Conservation (phyloP, 305 asterid genomes). For the Stenogyne calaminthoides region DNA sequence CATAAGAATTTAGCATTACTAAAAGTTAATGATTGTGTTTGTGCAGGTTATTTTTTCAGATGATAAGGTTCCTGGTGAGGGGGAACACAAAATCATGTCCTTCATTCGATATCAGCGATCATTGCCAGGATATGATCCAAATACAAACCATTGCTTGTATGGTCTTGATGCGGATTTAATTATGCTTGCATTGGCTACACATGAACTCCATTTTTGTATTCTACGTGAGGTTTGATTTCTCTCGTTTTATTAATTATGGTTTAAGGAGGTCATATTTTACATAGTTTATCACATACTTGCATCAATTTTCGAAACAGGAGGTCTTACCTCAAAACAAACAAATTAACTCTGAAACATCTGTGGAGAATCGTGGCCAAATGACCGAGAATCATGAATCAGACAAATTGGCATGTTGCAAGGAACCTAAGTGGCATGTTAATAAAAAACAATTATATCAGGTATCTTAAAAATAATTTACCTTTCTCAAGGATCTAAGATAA, state of each 20-base stretch:
- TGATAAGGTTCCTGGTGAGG: conserved; percentile 69
- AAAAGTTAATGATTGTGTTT: conserved; percentile 9
- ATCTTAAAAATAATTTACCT: background rate
- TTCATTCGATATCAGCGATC: conserved; percentile 55
- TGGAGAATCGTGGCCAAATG: background rate
- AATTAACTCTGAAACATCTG: background rate
- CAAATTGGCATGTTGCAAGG: background rate
- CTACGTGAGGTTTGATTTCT: conserved; percentile 57
- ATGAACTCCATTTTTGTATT: conserved; percentile 58
- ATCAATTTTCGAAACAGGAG: conserved; percentile 12
- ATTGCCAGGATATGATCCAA: conserved; percentile 49
- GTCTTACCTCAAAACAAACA: background rate
- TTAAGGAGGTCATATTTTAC: background rate
- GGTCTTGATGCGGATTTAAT: conserved; percentile 75
- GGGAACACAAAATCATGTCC: conserved; percentile 73
- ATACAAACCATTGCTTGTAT: conserved; percentile 58
- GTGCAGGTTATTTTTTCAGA: conserved; percentile 67
- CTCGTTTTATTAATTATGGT: background rate
- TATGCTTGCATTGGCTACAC: conserved; percentile 63
- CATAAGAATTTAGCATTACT: background rate
- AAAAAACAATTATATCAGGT: conserved; percentile 37
- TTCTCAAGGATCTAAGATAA: background rate
- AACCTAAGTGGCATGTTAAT: background rate
- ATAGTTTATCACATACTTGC: background rate
- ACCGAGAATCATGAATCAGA: background rate